phyloP scores from a whole-genome alignment of 306 rosid species.

The Spatholobus suberectus region DNA sequence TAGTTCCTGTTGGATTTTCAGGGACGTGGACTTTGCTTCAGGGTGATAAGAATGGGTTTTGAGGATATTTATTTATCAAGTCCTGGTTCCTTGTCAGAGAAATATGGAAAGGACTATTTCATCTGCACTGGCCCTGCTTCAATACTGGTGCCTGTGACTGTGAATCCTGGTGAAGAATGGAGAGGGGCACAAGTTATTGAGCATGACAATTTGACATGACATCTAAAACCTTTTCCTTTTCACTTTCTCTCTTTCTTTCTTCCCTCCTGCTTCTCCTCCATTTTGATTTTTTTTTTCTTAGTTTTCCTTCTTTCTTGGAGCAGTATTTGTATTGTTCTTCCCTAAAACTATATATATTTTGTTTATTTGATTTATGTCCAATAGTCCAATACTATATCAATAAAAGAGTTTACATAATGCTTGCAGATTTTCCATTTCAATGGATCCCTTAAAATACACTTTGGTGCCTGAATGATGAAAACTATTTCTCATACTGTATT shows the following conservation, averaged over 20 bases:
- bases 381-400: slow-evolving; percentile 32
- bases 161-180: slow-evolving; percentile 90
- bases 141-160: slow-evolving; percentile 76
- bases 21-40: slow-evolving; percentile 86
- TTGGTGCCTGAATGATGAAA: neutral
- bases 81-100: slow-evolving; percentile 83
- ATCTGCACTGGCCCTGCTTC: slow-evolving; percentile 98
- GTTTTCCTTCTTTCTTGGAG: neutral
- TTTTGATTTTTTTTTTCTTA: slow-evolving; percentile 3
- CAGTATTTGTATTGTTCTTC: slow-evolving; percentile 32
- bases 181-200: slow-evolving; percentile 95
- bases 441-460: neutral
- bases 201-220: slow-evolving; percentile 72
- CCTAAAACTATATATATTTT: slow-evolving; percentile 26
- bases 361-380: slow-evolving; percentile 25
- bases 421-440: slow-evolving; percentile 21
- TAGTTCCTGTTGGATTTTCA: slow-evolving; percentile 41
- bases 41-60: slow-evolving; percentile 95
- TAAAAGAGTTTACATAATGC: slow-evolving; percentile 33
- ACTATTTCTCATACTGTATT: neutral
- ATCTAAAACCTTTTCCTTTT: neutral
- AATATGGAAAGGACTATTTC: slow-evolving; percentile 82
- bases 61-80: slow-evolving; percentile 89
- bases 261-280: slow-evolving; percentile 27
- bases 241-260: neutral